Conservation (phyloP, 345 rosid genomes). For the Linum trigynum region DNA sequence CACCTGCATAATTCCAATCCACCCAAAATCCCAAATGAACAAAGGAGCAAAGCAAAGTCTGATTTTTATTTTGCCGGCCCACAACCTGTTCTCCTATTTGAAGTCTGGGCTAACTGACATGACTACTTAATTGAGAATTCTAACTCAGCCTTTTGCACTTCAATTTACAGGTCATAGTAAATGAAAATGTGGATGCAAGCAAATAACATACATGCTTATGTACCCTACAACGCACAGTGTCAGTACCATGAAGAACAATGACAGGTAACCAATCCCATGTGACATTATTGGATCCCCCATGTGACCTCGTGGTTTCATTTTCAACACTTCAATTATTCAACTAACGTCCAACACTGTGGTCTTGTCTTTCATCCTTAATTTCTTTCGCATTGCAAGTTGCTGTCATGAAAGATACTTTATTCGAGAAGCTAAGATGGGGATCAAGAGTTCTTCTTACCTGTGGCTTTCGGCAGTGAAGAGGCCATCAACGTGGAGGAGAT, state of each 20-base stretch:
- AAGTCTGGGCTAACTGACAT: too few species aligned
- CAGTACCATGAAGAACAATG: not conserved
- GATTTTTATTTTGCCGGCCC: conserved; percentile 17
- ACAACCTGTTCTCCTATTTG: too few species aligned
- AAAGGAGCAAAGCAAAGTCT: too few species aligned
- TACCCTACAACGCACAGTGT: not conserved
- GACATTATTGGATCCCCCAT: not conserved
- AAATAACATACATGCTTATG: not conserved
- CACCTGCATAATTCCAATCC: conserved; percentile 52
- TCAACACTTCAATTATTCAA: not conserved
- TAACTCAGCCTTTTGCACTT: too few species aligned
- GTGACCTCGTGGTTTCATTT: not conserved
- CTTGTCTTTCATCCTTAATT: not conserved
- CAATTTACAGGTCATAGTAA: too few species aligned
- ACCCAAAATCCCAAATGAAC: not conserved
- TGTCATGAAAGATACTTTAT: not conserved
- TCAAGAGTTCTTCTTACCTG: conserved; percentile 37
- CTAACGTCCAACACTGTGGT: not conserved
- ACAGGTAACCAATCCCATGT: not conserved
- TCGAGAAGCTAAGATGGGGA: not conserved
- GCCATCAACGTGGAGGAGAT: conserved; percentile 88
- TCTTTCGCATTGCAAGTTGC: not conserved
- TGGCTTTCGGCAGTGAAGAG: conserved; percentile 84
- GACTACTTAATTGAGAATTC: too few species aligned
- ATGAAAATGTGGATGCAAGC: too few species aligned